A percentile compares a stretch with the other conserved stretches of the same genome.
phyloP scores from a whole-genome alignment of 495 filamentous ascomycete genomes.

The Acidiella bohemica region DNA sequence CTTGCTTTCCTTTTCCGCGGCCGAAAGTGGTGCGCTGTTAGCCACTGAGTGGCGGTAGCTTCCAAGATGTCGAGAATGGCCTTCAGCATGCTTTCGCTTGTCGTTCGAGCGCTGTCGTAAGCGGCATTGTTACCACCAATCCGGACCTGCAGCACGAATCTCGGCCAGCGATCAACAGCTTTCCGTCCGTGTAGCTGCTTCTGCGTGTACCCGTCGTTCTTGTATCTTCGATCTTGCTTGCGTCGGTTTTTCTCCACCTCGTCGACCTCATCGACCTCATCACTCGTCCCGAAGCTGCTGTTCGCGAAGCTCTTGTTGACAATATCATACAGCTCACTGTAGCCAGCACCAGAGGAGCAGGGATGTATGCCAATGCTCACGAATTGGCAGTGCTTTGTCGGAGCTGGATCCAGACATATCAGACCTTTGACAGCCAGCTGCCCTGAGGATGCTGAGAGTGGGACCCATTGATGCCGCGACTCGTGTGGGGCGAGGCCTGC shows the following conservation, averaged over 20 bases:
- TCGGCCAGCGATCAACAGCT: conserved; percentile 71
- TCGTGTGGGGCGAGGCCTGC: conserved; percentile 43
- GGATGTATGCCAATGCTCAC: conserved; percentile 52
- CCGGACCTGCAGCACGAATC: conserved; percentile 73
- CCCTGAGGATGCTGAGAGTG: conserved; percentile 48
- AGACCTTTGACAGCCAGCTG: conserved; percentile 49
- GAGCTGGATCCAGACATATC: conserved; percentile 55
- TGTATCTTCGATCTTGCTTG: conserved; percentile 31
- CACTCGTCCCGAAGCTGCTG: conserved; percentile 63
- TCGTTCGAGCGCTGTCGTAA: conserved; percentile 15
- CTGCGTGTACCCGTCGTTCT: conserved; percentile 39
- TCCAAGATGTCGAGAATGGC: conserved; percentile 22
- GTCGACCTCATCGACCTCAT: conserved; percentile 31
- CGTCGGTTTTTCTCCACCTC: conserved; percentile 27
- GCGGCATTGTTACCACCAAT: conserved; percentile 17
- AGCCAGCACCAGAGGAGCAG: conserved; percentile 33
- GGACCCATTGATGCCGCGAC: conserved; percentile 47
- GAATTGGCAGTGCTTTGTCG: conserved; percentile 63
- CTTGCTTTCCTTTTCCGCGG: conserved; percentile 16
- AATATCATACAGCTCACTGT: conserved; percentile 61
- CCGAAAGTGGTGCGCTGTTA: conserved; percentile 26
- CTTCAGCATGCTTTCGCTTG: conserved; percentile 34
- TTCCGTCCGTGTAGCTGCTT: conserved; percentile 47
- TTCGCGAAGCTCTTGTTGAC: conserved; percentile 63
- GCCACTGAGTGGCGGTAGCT: conserved; percentile 29